Base-by-base conservation (phyloP, 768 basidiomycete species). In the Basidioascus undulatus region DNA sequence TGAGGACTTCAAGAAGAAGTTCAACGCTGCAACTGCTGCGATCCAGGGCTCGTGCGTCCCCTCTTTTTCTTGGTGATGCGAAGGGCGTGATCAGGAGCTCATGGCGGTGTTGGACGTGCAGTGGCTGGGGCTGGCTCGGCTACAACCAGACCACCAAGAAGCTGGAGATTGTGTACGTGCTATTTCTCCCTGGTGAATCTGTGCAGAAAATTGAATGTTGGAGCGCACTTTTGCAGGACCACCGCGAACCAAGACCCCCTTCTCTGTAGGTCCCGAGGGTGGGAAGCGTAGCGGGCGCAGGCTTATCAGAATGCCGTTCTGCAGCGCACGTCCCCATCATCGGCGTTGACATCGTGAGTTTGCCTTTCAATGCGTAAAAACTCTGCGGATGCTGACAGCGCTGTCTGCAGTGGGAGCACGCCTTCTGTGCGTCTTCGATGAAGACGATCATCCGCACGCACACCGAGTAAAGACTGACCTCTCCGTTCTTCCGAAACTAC, bases 71-170 rank as follows among this genome's bases (percentile, higher is more conserved):
- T n/a, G n/a, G n/a, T n/a, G n/a, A n/a, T n/a, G n/a, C n/a, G n/a
- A n/a, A n/a, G n/a, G n/a, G n/a, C n/a, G n/a, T n/a, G n/a, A n/a
- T n/a, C n/a, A n/a, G n/a, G n/a, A n/a, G n/a, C n/a, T n/a, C n/a
- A n/a, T n/a, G n/a, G n/a, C n/a, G n/a, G n/a, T n/a, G n/a, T n/a
- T n/a, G n/a, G n/a, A n/a, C n/a, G n/a, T n/a, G n/a, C n/a, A n/a
- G n/a, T 49, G 92, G 92, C 3, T 98, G 92, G 92, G 89, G 87
- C 34, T 98, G 92, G 92, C 68, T 98, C 44, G 83, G 75, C 66
- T 62, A 47, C 52, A 76, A 76, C 56, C 43, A 67, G 12, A 48
- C 54, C 20, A 69, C 65, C 30, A 70, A 74, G 59, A 76, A 69
- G 59, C 71, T 98, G 37, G 86, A 89, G 58, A 70, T 92, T 39